These are phyloP conservation scores for Rhizophagus sp. DNA, from an alignment of 192 early-diverging fungal genomes.

Conservation along the genomic window DNA sequence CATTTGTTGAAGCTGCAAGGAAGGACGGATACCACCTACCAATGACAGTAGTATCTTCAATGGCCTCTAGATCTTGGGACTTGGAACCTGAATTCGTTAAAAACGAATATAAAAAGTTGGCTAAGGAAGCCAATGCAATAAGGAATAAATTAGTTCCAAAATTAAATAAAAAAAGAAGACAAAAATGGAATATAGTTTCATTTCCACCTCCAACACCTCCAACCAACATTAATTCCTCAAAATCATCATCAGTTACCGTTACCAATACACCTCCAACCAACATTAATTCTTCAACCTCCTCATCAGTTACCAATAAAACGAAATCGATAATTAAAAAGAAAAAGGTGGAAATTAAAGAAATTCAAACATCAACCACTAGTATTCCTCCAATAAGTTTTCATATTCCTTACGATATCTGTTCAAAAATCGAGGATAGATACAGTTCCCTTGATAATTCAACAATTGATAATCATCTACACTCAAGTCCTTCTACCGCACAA, in stretches of 20 bases:
- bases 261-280: too few relatives aligned
- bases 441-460: too few relatives aligned
- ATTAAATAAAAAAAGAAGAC: background rate
- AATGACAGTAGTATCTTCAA: conserved; percentile 20
- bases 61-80: conserved; percentile 19
- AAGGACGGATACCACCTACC: background rate
- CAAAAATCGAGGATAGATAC: too few relatives aligned
- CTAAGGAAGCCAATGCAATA: conserved; percentile 2
- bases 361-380: too few relatives aligned
- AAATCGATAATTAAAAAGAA: background rate
- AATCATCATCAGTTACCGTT: too few relatives aligned
- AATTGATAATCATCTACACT: too few relatives aligned
- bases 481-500: too few relatives aligned
- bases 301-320: background rate
- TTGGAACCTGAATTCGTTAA: background rate
- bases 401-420: too few relatives aligned
- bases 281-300: too few relatives aligned
- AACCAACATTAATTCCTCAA: background rate
- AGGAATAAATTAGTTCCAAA: conserved; percentile 14
- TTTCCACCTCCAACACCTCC: background rate
- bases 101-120: background rate
- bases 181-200: conserved; percentile 15
- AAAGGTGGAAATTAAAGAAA: background rate
- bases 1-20: background rate
- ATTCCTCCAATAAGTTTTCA: too few relatives aligned